These are phyloP conservation scores for Helicostylum pulchrum DNA, from an alignment of 192 early-diverging fungal species.

Conservation along the genomic window DNA sequence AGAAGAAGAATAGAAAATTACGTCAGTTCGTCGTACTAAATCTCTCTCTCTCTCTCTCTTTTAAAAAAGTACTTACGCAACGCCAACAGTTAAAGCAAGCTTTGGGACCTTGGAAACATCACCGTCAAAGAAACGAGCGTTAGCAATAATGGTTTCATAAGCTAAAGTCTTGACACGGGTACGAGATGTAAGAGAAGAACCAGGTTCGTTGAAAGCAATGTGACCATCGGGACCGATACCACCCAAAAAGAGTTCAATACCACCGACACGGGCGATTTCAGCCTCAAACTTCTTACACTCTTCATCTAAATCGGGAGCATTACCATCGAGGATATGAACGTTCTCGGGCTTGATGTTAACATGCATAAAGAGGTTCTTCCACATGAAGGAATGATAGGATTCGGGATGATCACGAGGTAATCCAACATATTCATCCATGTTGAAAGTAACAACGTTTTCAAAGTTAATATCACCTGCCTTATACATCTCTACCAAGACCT, in stretches of 20 bases:
- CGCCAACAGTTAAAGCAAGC: slow-evolving; percentile 80
- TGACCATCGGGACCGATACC: slow-evolving; percentile 89
- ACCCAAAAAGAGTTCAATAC: slow-evolving; percentile 86
- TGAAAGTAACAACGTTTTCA: slow-evolving; percentile 79
- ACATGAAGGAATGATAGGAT: slow-evolving; percentile 89
- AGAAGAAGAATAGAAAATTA: neutral
- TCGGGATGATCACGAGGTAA: slow-evolving; percentile 62
- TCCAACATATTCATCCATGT: slow-evolving; percentile 74
- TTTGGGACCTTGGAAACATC: slow-evolving; percentile 81
- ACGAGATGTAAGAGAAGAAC: slow-evolving; percentile 74
- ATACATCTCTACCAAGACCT: slow-evolving; percentile 65
- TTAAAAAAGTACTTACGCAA: slow-evolving; percentile 47
- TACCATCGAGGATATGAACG: slow-evolving; percentile 81
- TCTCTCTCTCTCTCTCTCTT: neutral
- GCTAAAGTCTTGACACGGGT: slow-evolving; percentile 84
- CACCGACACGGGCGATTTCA: slow-evolving; percentile 72
- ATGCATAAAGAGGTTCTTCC: slow-evolving; percentile 82
- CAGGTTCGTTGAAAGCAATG: slow-evolving; percentile 89
- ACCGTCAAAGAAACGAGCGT: slow-evolving; percentile 81
- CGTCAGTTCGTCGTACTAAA: neutral
- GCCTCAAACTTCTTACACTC: slow-evolving; percentile 78
- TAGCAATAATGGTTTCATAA: slow-evolving; percentile 84
- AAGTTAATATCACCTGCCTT: slow-evolving; percentile 27
- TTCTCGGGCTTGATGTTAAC: slow-evolving; percentile 80
- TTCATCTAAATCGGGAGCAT: slow-evolving; percentile 71